Conservation (phyloP, 202 grass and related monocot genomes). For the Zoysia matrella region DNA sequence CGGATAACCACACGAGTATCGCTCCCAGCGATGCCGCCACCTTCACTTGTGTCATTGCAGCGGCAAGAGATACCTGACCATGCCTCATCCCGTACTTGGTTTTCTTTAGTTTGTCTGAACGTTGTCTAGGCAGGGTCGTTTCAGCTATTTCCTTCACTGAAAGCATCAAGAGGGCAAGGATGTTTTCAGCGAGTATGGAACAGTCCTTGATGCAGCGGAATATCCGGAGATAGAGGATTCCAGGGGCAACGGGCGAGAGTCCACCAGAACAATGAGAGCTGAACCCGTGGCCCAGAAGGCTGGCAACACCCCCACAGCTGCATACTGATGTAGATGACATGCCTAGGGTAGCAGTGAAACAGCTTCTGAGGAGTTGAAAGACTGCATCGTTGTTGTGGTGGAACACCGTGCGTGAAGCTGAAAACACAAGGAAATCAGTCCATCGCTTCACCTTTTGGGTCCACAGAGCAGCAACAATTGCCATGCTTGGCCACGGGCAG, state of each 20-base stretch:
- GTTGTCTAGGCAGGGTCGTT: conserved; percentile 55
- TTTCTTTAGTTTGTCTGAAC: conserved; percentile 65
- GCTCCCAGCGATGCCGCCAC: conserved; percentile 78
- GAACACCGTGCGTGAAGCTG: conserved; percentile 94
- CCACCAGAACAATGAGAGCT: conserved; percentile 88
- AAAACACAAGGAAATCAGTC: conserved; percentile 91
- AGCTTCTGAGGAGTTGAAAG: conserved; percentile 87
- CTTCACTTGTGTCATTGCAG: conserved; percentile 77
- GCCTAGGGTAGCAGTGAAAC: conserved; percentile 73
- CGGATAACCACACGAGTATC: conserved; percentile 82
- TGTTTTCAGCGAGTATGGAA: conserved; percentile 79
- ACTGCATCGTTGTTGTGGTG: conserved; percentile 92
- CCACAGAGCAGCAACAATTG: conserved; percentile 90
- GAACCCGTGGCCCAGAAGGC: conserved; percentile 91
- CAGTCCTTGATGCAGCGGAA: conserved; percentile 96
- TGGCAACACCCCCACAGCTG: conserved; percentile 70
- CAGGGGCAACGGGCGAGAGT: conserved; percentile 86
- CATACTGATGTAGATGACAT: conserved; percentile 64
- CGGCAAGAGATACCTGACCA: conserved; percentile 68
- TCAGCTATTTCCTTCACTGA: conserved; percentile 82
- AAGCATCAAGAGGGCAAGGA: conserved; percentile 74
- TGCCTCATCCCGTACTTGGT: conserved; percentile 67
- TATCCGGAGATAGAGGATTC: conserved; percentile 89
- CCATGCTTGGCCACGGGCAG: conserved; percentile 99
- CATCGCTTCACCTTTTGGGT: conserved; percentile 96